Percentiles rank a stretch among this genome's conserved stretches.
phyloP scores from a whole-genome alignment of 2,329 filamentous ascomycete species.

The Neopestalotiopsis clavispora region DNA sequence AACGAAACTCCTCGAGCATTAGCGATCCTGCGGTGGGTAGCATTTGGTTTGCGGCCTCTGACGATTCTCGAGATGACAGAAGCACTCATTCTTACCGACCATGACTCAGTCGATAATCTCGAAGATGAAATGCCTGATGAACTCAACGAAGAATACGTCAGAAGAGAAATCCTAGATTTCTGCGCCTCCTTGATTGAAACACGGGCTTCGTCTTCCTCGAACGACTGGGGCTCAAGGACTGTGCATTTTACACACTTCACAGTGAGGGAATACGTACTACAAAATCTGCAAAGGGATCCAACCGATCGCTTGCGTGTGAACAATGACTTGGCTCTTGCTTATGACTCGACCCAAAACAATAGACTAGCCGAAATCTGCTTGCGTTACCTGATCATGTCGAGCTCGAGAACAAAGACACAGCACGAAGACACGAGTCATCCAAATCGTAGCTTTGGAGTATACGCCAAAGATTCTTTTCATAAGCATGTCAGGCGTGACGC shows the following conservation, averaged over 20 bases:
- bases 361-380: neutral
- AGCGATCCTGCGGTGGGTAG: constrained; percentile 35
- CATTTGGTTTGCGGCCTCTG: constrained; percentile 29
- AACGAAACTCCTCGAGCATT: constrained; percentile 31
- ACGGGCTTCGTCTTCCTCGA: neutral
- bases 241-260: neutral
- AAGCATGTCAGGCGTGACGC: neutral
- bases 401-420: neutral
- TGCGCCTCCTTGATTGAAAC: neutral
- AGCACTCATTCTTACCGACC: constrained; percentile 20
- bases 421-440: neutral
- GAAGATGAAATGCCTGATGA: neutral
- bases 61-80: constrained; percentile 29
- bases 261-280: neutral
- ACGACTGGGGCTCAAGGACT: neutral
- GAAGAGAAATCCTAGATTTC: neutral
- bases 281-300: neutral
- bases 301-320: neutral
- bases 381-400: neutral
- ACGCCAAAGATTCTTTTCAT: neutral
- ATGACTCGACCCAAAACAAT: neutral
- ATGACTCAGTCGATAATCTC: neutral
- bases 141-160: neutral
- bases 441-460: neutral
- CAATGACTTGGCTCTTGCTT: no score